Base-by-base conservation (phyloP, 2,329 filamentous ascomycete species). In the Fusarium globosum region DNA sequence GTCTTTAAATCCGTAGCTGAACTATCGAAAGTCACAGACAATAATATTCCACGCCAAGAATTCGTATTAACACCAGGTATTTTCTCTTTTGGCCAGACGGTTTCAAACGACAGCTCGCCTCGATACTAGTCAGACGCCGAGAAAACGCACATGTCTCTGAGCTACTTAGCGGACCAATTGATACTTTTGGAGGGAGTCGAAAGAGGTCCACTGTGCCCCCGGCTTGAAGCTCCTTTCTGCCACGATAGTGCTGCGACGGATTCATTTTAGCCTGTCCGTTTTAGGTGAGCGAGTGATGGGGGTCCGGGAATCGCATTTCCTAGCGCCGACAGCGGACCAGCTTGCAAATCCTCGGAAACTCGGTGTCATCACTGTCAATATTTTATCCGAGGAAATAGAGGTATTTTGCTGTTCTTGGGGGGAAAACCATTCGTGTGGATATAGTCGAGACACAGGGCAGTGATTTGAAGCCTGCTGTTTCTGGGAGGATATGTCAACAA, bases 331-430 rank as follows among this genome's bases (percentile, higher is more conserved):
- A 76, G 61, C 74, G 74, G 74, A 76, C 45, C 26, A 46, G 35
- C 30, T 42, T 48, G 43, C 52, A 30, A 63, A 42, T 38, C 26
- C 28, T 74, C 61, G 58, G 71, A n/a, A 56, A 51, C 23, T 72
- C 57, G 59, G 62, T 28, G 46, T 65, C 51, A 63, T 57, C 43
- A 46, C 36, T 23, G 15, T 43, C 16, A 12, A 56, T 16, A 38
- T 7, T 48, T 35, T 26, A 20, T 30, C 26, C 20, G 83, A 88
- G n/a, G 87, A 76, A 87, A 90, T 62, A 80, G 91, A 5, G 86
- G 85, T 0, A 91, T 91, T 21, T 38, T n/a, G 21, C 28, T 91
- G 87, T 74, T 83, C 91, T 6, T 86, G 89, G 30, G 30, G 30
- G 89, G 0, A 74, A 85, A 14, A 21, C 13, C 36, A n/a, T 55